phyloP scores from a whole-genome alignment of 306 rosid genomes.

The Cucumis melo region DNA sequence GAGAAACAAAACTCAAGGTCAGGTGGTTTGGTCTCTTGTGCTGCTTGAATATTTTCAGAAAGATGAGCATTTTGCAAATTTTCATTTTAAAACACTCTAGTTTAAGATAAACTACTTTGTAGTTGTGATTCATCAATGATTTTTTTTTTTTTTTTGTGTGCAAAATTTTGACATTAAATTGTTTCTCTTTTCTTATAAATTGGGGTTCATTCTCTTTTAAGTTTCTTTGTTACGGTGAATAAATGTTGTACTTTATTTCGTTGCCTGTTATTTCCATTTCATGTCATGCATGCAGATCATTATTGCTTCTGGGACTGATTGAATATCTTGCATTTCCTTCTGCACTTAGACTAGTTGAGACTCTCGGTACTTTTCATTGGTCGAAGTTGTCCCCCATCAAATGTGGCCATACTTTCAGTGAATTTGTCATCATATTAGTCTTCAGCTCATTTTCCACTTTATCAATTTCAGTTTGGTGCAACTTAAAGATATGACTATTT shows the following conservation, averaged over 20 bases:
- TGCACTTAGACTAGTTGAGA: neutral
- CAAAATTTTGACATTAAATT: neutral
- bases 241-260: neutral
- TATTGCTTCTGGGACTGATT: neutral
- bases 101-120: neutral
- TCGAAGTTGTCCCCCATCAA: neutral
- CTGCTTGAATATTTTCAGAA: neutral
- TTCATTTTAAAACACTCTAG: neutral
- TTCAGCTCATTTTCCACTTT: neutral
- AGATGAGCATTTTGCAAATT: neutral
- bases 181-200: neutral
- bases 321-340: neutral
- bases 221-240: neutral
- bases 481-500: neutral
- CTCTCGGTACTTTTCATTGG: neutral
- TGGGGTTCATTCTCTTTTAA: neutral
- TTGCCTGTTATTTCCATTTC: neutral
- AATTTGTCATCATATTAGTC: neutral
- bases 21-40: neutral
- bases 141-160: neutral
- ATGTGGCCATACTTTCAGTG: neutral
- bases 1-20: neutral
- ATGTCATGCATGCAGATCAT: neutral
- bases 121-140: neutral
- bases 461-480: neutral